These are phyloP conservation scores for Cryptococcus amylolentus DNA, from an alignment of 1,284 basidiomycete genomes.

Conservation along the genomic window DNA sequence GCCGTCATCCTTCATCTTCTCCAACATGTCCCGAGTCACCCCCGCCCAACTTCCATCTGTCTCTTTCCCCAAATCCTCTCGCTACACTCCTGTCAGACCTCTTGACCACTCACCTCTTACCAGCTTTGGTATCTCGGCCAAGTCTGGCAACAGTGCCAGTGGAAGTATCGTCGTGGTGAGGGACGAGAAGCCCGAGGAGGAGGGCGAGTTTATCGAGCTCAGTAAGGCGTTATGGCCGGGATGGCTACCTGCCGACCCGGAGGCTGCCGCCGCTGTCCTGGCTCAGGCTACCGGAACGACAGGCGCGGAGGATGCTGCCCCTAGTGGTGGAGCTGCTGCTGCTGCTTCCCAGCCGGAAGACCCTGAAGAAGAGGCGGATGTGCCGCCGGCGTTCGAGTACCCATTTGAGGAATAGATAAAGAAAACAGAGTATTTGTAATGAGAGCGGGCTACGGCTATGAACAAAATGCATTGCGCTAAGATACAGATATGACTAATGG, in stretches of 20 bases:
- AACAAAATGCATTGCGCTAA: too few relatives aligned
- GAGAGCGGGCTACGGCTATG: too few relatives aligned
- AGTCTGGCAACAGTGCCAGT: slow-evolving; percentile 63
- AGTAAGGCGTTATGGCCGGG: slow-evolving; percentile 53
- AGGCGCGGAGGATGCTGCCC: slow-evolving; percentile 11
- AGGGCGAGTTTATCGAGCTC: slow-evolving; percentile 65
- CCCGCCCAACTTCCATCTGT: slow-evolving; percentile 84
- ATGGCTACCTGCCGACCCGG: slow-evolving; percentile 36
- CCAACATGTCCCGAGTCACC: slow-evolving; percentile 90
- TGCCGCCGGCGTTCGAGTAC: slow-evolving; percentile 58
- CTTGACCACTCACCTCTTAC: slow-evolving; percentile 51
- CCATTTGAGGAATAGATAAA: slow-evolving; percentile 34
- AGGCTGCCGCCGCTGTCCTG: slow-evolving; percentile 21
- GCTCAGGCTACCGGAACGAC: slow-evolving; percentile 32
- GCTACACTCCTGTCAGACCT: slow-evolving; percentile 87
- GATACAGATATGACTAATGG: too few relatives aligned
- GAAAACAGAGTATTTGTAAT: too few relatives aligned
- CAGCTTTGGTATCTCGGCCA: slow-evolving; percentile 2
- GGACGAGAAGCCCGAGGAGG: slow-evolving; percentile 64
- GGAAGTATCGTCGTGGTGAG: slow-evolving; percentile 77
- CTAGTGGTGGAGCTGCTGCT: slow-evolving; percentile 28
- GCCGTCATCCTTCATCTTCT: slow-evolving; percentile 67
- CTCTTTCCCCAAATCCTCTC: slow-evolving; percentile 67
- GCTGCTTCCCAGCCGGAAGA: slow-evolving; percentile 58
- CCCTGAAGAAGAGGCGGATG: slow-evolving; percentile 71